Conservation (phyloP, 2,329 filamentous ascomycete genomes). For the Trichoderma hamatum region DNA sequence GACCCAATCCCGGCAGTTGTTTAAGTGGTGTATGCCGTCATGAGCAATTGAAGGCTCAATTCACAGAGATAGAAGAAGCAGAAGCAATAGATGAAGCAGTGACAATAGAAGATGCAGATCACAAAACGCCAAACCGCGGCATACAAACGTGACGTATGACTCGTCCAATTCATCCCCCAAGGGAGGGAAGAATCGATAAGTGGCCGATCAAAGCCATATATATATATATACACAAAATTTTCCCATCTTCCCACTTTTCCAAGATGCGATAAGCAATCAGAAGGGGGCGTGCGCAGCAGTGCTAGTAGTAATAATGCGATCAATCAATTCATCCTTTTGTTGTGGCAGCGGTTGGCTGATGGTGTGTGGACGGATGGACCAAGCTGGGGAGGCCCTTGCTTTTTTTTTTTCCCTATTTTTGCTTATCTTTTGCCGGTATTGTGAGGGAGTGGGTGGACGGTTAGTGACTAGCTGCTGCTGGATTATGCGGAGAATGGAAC, state of each 20-base stretch:
- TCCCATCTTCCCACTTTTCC: slow-evolving; percentile 7
- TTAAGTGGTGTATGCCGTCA: background rate
- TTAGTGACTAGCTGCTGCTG: background rate
- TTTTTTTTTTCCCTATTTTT: slow-evolving; percentile 1
- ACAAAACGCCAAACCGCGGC: background rate
- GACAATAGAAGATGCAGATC: background rate
- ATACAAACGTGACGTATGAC: background rate
- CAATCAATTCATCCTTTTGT: background rate
- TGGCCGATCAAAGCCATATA: background rate
- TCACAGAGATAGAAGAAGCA: background rate
- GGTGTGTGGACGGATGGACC: slow-evolving; percentile 12
- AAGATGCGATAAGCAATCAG: slow-evolving; percentile 14
- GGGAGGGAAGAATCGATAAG: background rate
- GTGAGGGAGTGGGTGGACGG: background rate
- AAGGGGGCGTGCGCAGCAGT: background rate
- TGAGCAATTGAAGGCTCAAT: background rate
- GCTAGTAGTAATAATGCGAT: background rate
- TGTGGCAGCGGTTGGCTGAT: background rate
- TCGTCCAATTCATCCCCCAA: background rate
- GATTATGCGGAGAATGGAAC: background rate
- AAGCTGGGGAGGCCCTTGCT: slow-evolving; percentile 5
- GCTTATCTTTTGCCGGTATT: slow-evolving; percentile 23
- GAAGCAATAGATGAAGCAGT: background rate
- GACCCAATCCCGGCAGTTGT: slow-evolving; percentile 34
- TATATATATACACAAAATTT: background rate